Conservation (phyloP, 768 basidiomycete genomes). For the Mycena floridula region DNA sequence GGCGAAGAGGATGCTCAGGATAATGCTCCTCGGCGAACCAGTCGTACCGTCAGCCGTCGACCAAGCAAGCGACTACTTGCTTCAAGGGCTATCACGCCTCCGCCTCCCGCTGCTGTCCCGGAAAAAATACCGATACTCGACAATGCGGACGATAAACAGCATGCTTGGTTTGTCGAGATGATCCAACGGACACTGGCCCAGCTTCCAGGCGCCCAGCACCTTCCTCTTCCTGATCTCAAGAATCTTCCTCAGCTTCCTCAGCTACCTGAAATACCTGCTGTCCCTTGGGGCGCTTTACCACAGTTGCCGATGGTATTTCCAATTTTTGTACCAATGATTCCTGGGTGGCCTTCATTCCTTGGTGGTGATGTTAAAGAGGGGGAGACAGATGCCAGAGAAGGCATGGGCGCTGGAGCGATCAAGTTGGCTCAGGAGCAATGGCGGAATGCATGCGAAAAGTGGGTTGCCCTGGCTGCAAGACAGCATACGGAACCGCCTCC, state of each 20-base stretch:
- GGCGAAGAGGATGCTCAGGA: conserved; percentile 59
- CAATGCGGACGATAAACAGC: conserved; percentile 36
- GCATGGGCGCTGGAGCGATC: conserved; percentile 35
- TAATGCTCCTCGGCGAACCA: conserved; percentile 26
- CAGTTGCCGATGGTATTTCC: conserved; percentile 78
- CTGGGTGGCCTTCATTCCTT: conserved; percentile 60
- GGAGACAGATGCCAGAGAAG: conserved; percentile 26
- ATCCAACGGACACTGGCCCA: conserved; percentile 71
- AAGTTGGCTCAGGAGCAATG: conserved; percentile 52
- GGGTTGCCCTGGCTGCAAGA: conserved; percentile 49
- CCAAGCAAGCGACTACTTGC: conserved; percentile 14
- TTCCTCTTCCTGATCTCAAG: conserved; percentile 47
- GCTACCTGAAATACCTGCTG: conserved; percentile 61
- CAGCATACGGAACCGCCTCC: conserved; percentile 56
- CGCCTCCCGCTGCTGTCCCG: conserved; percentile 10
- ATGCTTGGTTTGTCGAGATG: conserved; percentile 56
- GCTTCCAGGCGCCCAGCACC: conserved; percentile 52
- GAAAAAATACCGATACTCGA: conserved; percentile 2
- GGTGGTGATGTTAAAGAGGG: conserved; percentile 35
- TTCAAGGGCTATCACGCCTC: conserved; percentile 26
- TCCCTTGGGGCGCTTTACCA: conserved; percentile 56
- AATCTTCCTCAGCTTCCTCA: conserved; percentile 53
- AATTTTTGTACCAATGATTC: conserved; percentile 60
- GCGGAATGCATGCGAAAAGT: conserved; percentile 72
- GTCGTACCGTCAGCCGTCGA: neutral